phyloP scores from a whole-genome alignment of 768 basidiomycete species.

The Suillus paluster region DNA sequence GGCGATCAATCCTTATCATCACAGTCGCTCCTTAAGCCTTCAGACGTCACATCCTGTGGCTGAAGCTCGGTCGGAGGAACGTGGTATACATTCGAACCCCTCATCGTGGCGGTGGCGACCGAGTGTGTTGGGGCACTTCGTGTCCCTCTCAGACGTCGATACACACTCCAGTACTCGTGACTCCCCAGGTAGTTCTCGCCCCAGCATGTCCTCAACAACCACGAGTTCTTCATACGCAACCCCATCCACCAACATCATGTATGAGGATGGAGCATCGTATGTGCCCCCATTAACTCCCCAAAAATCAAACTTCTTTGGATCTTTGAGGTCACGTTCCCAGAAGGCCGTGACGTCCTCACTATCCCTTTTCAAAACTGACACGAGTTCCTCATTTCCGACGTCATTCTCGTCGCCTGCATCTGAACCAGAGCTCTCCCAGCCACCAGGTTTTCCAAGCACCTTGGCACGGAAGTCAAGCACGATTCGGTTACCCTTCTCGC shows the following conservation, averaged over 20 bases:
- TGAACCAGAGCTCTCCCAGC: slow-evolving; percentile 45
- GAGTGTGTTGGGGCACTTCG: slow-evolving; percentile 67
- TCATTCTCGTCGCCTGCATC: slow-evolving; percentile 45
- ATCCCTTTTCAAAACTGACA: slow-evolving; percentile 35
- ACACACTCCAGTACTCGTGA: slow-evolving; percentile 48
- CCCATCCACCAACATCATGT: slow-evolving; percentile 38
- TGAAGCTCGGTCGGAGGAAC: slow-evolving; percentile 11
- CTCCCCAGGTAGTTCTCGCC: slow-evolving; percentile 46
- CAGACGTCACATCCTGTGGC: slow-evolving; percentile 42
- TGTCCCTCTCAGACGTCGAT: slow-evolving; percentile 51
- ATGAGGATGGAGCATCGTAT: slow-evolving; percentile 44
- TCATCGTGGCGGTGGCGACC: slow-evolving; percentile 61
- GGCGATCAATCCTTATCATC: slow-evolving; percentile 36
- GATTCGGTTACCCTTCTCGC: slow-evolving; percentile 37
- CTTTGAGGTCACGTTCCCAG: slow-evolving; percentile 35
- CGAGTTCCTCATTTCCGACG: slow-evolving; percentile 35
- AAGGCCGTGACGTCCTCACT: slow-evolving; percentile 33
- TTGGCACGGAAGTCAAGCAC: slow-evolving; percentile 34
- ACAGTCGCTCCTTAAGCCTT: slow-evolving; percentile 55
- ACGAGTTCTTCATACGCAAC: slow-evolving; percentile 54
- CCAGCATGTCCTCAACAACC: slow-evolving; percentile 63
- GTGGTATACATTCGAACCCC: slow-evolving; percentile 21
- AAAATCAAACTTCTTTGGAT: slow-evolving; percentile 39
- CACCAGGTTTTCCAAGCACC: slow-evolving; percentile 33
- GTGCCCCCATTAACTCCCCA: slow-evolving; percentile 43